Evolutionary conservation across 345 rosid species (phyloP).

Genomic region (Eucalyptus rudis): DNA sequence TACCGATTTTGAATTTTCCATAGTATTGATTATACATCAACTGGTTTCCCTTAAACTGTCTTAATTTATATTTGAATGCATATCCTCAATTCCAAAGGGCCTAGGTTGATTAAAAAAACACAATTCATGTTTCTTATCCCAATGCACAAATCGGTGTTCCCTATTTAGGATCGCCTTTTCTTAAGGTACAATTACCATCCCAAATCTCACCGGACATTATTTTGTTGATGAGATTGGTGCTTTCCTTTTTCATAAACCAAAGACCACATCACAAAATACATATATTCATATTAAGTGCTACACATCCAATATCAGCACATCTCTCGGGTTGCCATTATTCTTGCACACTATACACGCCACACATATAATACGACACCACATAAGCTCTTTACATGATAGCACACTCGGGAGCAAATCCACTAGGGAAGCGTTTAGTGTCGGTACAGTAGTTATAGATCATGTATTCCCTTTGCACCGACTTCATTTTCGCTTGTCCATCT

Average conservation of each 20-base stretch:
- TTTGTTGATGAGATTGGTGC: not conserved
- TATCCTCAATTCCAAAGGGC: not conserved
- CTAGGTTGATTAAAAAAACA: not conserved
- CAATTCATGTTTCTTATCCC: not conserved
- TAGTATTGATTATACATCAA: not conserved
- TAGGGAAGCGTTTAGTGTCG: conserved; percentile 32
- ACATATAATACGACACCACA: not conserved
- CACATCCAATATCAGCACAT: not conserved
- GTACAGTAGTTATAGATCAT: conserved; percentile 46
- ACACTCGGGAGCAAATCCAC: conserved; percentile 36
- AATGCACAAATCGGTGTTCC: not conserved
- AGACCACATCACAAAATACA: not conserved
- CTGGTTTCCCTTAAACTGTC: not conserved
- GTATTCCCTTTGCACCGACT: conserved; percentile 28
- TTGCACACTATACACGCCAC: not conserved
- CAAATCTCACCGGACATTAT: not conserved
- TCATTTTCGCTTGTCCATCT: conserved; percentile 6
- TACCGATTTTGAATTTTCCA: no score
- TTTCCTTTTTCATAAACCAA: not conserved
- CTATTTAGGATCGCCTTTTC: not conserved
- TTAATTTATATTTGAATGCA: not conserved
- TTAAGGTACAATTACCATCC: not conserved
- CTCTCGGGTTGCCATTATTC: not conserved
- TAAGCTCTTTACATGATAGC: not conserved
- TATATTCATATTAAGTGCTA: not conserved